Percentiles rank a stretch among this genome's conserved stretches.
Evolutionary conservation across 208 protist species (phyloP).

Genomic region (Sergeia podlipaevii): DNA sequence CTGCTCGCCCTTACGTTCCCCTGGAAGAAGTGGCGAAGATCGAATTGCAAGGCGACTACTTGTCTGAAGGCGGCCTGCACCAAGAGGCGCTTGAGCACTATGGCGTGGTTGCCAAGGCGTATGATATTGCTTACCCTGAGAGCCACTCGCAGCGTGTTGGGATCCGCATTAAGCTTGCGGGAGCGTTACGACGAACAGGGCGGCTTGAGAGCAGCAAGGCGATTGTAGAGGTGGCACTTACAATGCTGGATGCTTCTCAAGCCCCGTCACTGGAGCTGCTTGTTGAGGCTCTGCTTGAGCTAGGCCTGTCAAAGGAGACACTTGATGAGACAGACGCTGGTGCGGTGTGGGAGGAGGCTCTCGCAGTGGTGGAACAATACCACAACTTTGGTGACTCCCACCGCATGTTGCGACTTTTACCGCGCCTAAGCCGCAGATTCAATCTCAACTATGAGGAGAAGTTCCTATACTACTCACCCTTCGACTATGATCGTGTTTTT

Average conservation of each 20-base stretch:
- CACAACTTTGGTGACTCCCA: slow-evolving; percentile 84
- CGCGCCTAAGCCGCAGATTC: slow-evolving; percentile 76
- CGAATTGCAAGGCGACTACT: slow-evolving; percentile 85
- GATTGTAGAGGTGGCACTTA: slow-evolving; percentile 52
- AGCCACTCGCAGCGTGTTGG: slow-evolving; percentile 65
- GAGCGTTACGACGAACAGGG: slow-evolving; percentile 78
- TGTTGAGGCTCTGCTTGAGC: slow-evolving; percentile 77
- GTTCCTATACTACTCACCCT: slow-evolving; percentile 88
- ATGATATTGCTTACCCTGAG: slow-evolving; percentile 77
- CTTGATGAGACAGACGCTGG: slow-evolving; percentile 37
- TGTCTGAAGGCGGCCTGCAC: slow-evolving; percentile 72
- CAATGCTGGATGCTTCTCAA: slow-evolving; percentile 50
- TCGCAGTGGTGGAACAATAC: slow-evolving; percentile 59
- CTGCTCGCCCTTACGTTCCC: slow-evolving; percentile 58
- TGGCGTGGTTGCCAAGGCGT: slow-evolving; percentile 83
- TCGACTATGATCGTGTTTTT: slow-evolving; percentile 87
- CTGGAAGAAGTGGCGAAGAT: slow-evolving; percentile 82
- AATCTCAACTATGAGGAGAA: slow-evolving; percentile 87
- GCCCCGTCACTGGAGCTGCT: slow-evolving; percentile 73
- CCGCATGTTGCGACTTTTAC: slow-evolving; percentile 81
- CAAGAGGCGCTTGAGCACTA: slow-evolving; percentile 89
- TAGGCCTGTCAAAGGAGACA: slow-evolving; percentile 68
- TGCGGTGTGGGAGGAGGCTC: slow-evolving; percentile 69
- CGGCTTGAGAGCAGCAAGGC: slow-evolving; percentile 57
- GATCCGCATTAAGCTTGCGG: slow-evolving; percentile 72